Evolutionary conservation across 768 basidiomycete genomes (phyloP), one percentile per base, ranked within the genome.

Genomic region (Pisolithus microcarpus): DNA sequence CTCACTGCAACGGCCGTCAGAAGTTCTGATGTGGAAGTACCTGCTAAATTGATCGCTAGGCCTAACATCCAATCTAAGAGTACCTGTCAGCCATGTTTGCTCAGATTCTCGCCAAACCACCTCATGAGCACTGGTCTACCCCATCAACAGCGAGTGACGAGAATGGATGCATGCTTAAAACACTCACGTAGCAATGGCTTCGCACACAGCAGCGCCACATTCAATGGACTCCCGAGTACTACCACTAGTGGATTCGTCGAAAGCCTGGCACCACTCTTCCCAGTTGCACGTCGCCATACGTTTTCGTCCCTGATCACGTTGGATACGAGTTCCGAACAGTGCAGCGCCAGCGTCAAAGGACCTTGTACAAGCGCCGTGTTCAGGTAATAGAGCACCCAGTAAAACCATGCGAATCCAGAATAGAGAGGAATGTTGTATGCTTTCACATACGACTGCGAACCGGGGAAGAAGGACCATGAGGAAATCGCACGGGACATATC

Each of bases 1-100:
- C 43, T 55, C 44, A 63, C 56, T 7, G 49, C 42, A 30, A 63
- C 56, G 7, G 57, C 48, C 0, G 43, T 53, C 34, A 65, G 42
- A 18, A 43, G 34, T 1, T 47, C 55, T 5, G 40, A 3, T 28
- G 45, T 39, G 26, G 61, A 61, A 2, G 44, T 53, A 30, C 57
- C 54, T 0, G 50, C 45, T 31, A 59, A 54, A 49, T 43, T 54
- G 31, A 66, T 56, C 7, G 62, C 58, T 26, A 66, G 61, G 7
- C 65, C 64, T 36, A 68, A 60, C 65, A 68, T 66, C 66, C 64
- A 64, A 43, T 66, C 65, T 66, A 40, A 7, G 21, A 19, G n/a
- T 34, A 15, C 21, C 9, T 30, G 51, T 39, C 50, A n/a, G 50
- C 5, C 13, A 5, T 11, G 11, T 11, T 13, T 34, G 34, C 11